phyloP scores from a whole-genome alignment of 2,329 filamentous ascomycete genomes.

The Aspergillus calidoustus region DNA sequence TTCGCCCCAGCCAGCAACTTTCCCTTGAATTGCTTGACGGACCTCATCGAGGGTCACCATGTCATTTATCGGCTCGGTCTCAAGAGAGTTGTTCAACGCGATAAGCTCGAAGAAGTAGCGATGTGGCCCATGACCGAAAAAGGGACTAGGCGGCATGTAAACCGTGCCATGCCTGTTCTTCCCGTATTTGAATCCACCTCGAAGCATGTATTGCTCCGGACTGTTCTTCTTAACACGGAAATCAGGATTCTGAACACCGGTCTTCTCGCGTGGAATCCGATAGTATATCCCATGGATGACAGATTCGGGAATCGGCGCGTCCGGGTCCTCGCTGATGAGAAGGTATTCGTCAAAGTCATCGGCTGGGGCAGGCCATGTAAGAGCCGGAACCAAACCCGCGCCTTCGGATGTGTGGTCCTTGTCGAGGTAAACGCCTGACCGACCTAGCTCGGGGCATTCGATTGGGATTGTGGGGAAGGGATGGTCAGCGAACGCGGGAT shows the following conservation, averaged over 20 bases:
- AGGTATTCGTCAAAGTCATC: slow-evolving; percentile 51
- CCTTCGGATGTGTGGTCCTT: slow-evolving; percentile 20
- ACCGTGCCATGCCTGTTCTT: slow-evolving; percentile 45
- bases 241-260: slow-evolving; percentile 41
- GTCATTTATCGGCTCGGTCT: slow-evolving; percentile 41
- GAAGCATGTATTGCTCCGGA: slow-evolving; percentile 22
- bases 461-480: slow-evolving; percentile 28
- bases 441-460: slow-evolving; percentile 26
- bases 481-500: slow-evolving; percentile 27
- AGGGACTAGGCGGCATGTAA: slow-evolving; percentile 53
- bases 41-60: slow-evolving; percentile 52
- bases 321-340: slow-evolving; percentile 54
- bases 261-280: slow-evolving; percentile 45
- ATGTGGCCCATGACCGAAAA: slow-evolving; percentile 57
- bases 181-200: slow-evolving; percentile 55
- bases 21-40: slow-evolving; percentile 50
- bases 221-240: slow-evolving; percentile 39
- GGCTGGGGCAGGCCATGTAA: slow-evolving; percentile 46
- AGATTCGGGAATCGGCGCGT: slow-evolving; percentile 51
- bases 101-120: slow-evolving; percentile 59
- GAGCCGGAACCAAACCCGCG: slow-evolving; percentile 45
- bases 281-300: slow-evolving; percentile 53
- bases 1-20: slow-evolving; percentile 56
- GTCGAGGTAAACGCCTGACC: slow-evolving; percentile 20
- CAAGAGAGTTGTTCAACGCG: slow-evolving; percentile 52